Evolutionary conservation across 768 basidiomycete species (phyloP), one percentile per base, ranked within the genome.

Genomic region (Tephrocybe sp.): DNA sequence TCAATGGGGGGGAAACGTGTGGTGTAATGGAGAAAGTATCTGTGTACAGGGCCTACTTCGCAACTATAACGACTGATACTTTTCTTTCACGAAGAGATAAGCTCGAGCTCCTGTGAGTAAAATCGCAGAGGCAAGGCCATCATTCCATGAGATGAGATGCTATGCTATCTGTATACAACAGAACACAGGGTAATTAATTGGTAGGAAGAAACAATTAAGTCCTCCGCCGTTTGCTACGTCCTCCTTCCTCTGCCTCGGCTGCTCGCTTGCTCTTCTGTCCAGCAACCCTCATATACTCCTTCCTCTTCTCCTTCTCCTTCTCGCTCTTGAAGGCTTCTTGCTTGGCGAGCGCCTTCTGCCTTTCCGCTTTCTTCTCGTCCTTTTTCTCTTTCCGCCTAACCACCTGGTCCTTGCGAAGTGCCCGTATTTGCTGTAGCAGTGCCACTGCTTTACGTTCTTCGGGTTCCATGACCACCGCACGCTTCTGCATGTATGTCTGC

Each of bases 381-480:
- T 98, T 90, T 75, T 94, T 97, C 65, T 86, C 91, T 60, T 80
- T 84, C 61, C 94, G 71, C 61, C 84, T 74, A 36, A 65, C 71
- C 1, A 91, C 77, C 69, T 95, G 90, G 61, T 94, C 94, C 68
- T 94, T 97, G 50, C 91, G 73, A 59, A 99, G 67, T 5, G 94
- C 91, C 41, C 88, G 82, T 55, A 97, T 92, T 74, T 98, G 94
- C 66, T 98, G 95, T 64, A 99, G 64, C 31, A 98, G 69, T 31
- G 90, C 86, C 16, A 97, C 71, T 0, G 97, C 94, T 64, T 83
- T 88, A 76, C 88, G 92, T 74, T 98, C 97, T 64, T 95, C 93
- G 1, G 91, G 90, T 61, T 95, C 90, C 77, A 98, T 79, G 38
- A 99, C 85, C 21, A 98, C 94, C 1, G 95, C 94, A 11, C 97